Evolutionary conservation across 805 yeast species (phyloP).

Genomic region (Teunomyces tritomae): DNA sequence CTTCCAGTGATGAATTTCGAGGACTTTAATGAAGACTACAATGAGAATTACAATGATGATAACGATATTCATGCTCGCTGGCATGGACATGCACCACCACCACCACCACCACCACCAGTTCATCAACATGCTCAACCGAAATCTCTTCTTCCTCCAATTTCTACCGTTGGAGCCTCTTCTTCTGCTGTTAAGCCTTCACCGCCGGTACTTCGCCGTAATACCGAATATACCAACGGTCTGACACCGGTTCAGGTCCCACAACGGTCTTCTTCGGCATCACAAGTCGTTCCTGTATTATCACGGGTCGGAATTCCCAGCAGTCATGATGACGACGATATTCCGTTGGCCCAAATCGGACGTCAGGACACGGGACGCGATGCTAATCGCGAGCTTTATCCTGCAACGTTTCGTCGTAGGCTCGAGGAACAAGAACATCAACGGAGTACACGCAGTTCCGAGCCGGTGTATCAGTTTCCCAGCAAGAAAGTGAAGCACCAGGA

Average conservation of each 20-base stretch:
- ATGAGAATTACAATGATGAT: constrained; percentile 9
- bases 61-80: not conserved
- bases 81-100: not conserved
- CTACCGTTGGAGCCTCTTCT: not conserved
- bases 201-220: not conserved
- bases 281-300: not conserved
- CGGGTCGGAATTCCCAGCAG: not conserved
- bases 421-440: constrained; percentile 7
- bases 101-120: not conserved
- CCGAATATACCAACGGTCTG: too few species aligned
- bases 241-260: too few species aligned
- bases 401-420: not conserved
- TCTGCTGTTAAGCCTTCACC: not conserved
- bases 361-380: not conserved
- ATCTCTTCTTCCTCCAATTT: not conserved
- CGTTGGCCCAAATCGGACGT: not conserved
- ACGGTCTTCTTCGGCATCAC: too few species aligned
- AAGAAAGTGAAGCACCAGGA: constrained; percentile 11
- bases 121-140: not conserved
- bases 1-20: too few species aligned
- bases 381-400: constrained; percentile 4
- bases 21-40: not conserved
- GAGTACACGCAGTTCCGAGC: not conserved
- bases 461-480: not conserved
- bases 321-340: not conserved